Percentiles rank a stretch among this genome's conserved stretches.
Evolutionary conservation across 306 rosid species (phyloP).

Genomic region (Vigna radiata): DNA sequence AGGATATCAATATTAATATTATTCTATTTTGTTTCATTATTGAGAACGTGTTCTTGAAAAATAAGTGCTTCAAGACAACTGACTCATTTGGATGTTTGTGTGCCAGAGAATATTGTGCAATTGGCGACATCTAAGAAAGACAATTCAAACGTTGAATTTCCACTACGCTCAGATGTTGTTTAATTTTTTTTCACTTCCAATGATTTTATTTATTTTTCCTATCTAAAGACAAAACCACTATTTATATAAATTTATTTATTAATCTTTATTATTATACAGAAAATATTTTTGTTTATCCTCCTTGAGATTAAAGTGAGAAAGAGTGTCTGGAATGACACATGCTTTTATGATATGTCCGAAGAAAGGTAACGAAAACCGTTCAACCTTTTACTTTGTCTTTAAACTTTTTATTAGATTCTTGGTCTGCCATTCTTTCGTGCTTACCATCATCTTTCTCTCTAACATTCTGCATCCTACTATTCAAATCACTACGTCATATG

Average conservation of each 20-base stretch:
- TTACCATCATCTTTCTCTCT: background rate
- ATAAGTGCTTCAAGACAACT: slow-evolving; percentile 38
- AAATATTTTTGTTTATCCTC: no score
- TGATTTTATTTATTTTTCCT: no score
- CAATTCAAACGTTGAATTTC: no score
- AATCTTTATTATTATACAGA: background rate
- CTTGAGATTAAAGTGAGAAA: slow-evolving; percentile 23
- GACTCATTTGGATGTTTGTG: slow-evolving; percentile 49
- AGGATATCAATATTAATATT: slow-evolving; percentile 46
- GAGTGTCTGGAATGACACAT: background rate
- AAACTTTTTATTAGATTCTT: slow-evolving; percentile 21
- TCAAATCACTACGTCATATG: no score
- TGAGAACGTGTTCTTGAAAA: slow-evolving; percentile 48
- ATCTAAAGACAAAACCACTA: no score
- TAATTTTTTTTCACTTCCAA: no score
- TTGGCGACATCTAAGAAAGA: slow-evolving; percentile 37
- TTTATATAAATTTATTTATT: no score
- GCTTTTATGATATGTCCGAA: slow-evolving; percentile 35
- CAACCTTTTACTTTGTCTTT: slow-evolving; percentile 33
- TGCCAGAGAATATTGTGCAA: slow-evolving; percentile 46
- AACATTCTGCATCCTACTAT: no score
- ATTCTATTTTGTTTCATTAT: slow-evolving; percentile 17
- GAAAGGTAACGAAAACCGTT: slow-evolving; percentile 17
- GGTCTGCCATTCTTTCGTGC: slow-evolving; percentile 43
- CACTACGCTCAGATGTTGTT: no score